These are phyloP conservation scores for Cryptococcus amylolentus DNA, from an alignment of 1,284 basidiomycete species.

Conservation along the genomic window DNA sequence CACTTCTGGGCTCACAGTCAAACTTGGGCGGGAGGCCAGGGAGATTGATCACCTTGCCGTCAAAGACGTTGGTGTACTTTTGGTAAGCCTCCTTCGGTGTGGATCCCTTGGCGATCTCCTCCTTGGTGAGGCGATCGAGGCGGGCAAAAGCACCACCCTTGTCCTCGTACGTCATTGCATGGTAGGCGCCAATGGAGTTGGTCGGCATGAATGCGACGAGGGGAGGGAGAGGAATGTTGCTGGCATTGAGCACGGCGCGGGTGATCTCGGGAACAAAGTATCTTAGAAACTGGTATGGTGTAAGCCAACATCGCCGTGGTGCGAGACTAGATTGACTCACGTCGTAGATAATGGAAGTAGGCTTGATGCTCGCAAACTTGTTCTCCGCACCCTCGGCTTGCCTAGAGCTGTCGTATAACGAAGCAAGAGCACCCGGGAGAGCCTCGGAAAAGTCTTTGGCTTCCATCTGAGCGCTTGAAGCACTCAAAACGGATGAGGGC, in stretches of 20 bases:
- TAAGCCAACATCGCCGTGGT: not conserved
- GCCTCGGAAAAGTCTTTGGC: slow-evolving; percentile 17
- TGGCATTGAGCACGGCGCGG: not conserved
- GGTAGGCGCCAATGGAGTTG: slow-evolving; percentile 11
- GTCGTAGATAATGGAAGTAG: slow-evolving; percentile 18
- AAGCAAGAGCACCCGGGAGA: slow-evolving; percentile 9
- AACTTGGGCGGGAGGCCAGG: slow-evolving; percentile 16
- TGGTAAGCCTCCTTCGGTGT: slow-evolving; percentile 7
- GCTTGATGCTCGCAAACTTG: slow-evolving; percentile 16
- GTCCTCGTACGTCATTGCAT: slow-evolving; percentile 1
- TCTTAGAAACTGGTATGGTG: not conserved
- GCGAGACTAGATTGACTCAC: slow-evolving; percentile 7
- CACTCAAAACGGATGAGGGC: not conserved
- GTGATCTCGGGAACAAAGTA: not conserved
- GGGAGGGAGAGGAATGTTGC: not conserved
- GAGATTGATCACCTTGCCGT: slow-evolving; percentile 9
- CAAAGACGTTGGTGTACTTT: slow-evolving; percentile 2
- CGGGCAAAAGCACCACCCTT: slow-evolving; percentile 9
- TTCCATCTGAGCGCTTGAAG: slow-evolving; percentile 7
- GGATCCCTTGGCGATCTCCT: slow-evolving; percentile 13
- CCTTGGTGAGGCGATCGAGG: not conserved
- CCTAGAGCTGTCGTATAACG: slow-evolving; percentile 1
- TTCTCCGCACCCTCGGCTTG: slow-evolving; percentile 6
- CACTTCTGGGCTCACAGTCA: slow-evolving; percentile 12
- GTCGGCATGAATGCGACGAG: slow-evolving; percentile 15